phyloP scores from a whole-genome alignment of 345 rosid genomes.

The Salix arbutifolia region DNA sequence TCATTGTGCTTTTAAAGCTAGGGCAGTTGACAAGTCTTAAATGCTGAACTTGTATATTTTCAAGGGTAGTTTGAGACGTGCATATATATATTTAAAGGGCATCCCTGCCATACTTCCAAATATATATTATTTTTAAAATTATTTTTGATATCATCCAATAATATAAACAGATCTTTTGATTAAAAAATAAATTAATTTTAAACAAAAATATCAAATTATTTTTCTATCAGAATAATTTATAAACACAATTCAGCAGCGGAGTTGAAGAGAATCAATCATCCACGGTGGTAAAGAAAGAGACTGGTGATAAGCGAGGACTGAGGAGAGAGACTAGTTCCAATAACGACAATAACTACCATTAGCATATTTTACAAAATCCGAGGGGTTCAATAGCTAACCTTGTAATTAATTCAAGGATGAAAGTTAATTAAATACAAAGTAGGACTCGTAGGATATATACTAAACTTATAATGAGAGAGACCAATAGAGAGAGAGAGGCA shows the following conservation, averaged over 20 bases:
- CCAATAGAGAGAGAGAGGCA: background rate
- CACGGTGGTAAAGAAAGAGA: background rate
- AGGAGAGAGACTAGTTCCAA: background rate
- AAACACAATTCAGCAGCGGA: too few relatives aligned
- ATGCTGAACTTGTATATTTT: background rate
- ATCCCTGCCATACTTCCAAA: too few relatives aligned
- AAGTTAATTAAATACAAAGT: background rate
- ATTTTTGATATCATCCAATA: too few relatives aligned
- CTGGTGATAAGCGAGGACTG: too few relatives aligned
- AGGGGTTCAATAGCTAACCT: background rate
- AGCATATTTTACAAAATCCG: slow-evolving; percentile 8
- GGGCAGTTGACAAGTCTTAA: background rate
- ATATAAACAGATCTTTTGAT: too few relatives aligned
- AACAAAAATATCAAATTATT: too few relatives aligned
- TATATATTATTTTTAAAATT: too few relatives aligned
- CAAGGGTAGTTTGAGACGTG: background rate
- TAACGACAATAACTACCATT: slow-evolving; percentile 22
- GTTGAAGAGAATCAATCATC: too few relatives aligned
- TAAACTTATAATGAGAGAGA: background rate
- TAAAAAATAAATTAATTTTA: too few relatives aligned
- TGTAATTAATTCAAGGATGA: background rate
- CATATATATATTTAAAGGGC: too few relatives aligned
- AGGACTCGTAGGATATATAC: background rate
- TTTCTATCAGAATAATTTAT: too few relatives aligned
- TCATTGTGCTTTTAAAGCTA: background rate